These are phyloP conservation scores for Lagenidium sp. DNA, from an alignment of 352 stramenopile genomes.

Conservation along the genomic window DNA sequence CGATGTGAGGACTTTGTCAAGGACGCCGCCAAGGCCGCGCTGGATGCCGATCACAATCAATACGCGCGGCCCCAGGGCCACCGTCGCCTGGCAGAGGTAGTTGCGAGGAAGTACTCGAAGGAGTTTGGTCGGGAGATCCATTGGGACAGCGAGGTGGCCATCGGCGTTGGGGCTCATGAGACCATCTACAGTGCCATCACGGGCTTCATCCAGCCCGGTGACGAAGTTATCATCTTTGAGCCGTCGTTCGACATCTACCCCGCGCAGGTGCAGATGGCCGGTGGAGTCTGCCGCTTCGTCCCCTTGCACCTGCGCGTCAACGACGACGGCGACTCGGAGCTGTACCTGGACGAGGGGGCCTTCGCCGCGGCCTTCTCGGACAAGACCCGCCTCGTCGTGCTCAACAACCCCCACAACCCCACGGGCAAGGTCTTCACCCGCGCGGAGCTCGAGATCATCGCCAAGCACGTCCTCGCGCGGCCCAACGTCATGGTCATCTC, in stretches of 20 bases:
- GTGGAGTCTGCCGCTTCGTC: conserved; percentile 73
- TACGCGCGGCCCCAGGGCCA: conserved; percentile 90
- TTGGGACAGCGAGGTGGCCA: conserved; percentile 87
- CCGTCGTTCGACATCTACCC: conserved; percentile 97
- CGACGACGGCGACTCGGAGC: conserved; percentile 34
- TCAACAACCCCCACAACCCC: conserved; percentile 99
- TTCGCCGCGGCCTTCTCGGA: conserved; percentile 84
- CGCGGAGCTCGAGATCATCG: conserved; percentile 91
- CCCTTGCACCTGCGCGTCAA: conserved; percentile 52
- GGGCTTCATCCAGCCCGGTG: conserved; percentile 88
- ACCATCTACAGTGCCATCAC: conserved; percentile 92
- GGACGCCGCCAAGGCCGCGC: conserved; percentile 87
- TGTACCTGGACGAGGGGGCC: conserved; percentile 80
- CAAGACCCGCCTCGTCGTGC: conserved; percentile 91
- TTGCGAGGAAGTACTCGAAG: conserved; percentile 88
- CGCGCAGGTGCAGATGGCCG: conserved; percentile 79
- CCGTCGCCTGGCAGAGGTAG: conserved; percentile 63
- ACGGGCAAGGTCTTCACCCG: conserved; percentile 96
- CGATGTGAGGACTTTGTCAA: conserved; percentile 92
- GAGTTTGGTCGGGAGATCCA: conserved; percentile 83
- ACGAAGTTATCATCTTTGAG: conserved; percentile 97
- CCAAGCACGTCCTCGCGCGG: conserved; percentile 74
- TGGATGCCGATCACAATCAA: conserved; percentile 92
- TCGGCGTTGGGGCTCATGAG: conserved; percentile 93
- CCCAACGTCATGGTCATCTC: conserved; percentile 91